These are phyloP conservation scores for Syncephalis plumigaleata DNA, from an alignment of 371 early-diverging fungal species.

Conservation along the genomic window DNA sequence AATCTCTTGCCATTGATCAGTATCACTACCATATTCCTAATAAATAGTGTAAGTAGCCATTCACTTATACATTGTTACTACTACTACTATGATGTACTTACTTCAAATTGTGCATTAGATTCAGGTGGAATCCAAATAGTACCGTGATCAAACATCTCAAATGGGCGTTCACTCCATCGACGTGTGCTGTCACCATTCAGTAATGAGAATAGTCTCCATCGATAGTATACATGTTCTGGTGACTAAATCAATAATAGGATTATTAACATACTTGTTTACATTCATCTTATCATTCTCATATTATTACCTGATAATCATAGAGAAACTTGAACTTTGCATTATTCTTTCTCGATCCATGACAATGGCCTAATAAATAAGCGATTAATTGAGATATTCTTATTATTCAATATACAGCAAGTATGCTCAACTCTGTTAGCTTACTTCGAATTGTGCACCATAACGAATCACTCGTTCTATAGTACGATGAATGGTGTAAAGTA, in stretches of 20 bases:
- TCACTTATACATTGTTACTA: constrained; percentile 4
- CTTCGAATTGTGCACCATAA: constrained; percentile 65
- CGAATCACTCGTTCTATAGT: constrained; percentile 62
- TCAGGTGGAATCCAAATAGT: constrained; percentile 78
- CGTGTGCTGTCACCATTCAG: constrained; percentile 63
- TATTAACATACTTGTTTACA: neutral
- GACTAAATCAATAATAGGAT: constrained; percentile 17
- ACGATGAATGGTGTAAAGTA: constrained; percentile 60
- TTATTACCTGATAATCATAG: constrained; percentile 39
- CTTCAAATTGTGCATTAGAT: constrained; percentile 49
- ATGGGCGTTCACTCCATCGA: constrained; percentile 61
- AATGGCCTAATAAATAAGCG: constrained; percentile 14
- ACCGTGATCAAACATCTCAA: constrained; percentile 75
- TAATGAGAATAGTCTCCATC: constrained; percentile 84
- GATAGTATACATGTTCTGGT: constrained; percentile 73
- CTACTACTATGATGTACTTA: constrained; percentile 7
- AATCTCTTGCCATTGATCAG: constrained; percentile 14
- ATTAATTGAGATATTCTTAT: neutral
- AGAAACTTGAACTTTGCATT: constrained; percentile 60
- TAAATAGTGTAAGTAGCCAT: neutral
- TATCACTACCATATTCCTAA: neutral
- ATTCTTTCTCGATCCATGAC: constrained; percentile 44
- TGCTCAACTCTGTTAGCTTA: neutral
- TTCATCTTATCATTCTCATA: neutral
- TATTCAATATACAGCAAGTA: neutral